Evolutionary conservation across 768 basidiomycete genomes (phyloP).

Genomic region (Exidia glandulosa): DNA sequence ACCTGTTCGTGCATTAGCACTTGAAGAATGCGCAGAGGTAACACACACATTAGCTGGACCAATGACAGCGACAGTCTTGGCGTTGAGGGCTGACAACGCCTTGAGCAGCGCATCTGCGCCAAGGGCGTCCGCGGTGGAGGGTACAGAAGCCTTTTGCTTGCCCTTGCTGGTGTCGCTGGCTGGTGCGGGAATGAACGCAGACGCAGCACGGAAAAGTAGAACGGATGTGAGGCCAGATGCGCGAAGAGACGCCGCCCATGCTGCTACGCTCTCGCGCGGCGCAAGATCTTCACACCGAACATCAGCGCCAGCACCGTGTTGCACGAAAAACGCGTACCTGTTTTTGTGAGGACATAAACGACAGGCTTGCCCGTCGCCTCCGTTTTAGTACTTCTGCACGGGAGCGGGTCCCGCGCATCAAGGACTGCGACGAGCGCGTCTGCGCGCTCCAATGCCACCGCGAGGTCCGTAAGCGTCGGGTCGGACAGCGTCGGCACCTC

Average conservation of each 20-base stretch:
- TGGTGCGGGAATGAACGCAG: constrained; percentile 46
- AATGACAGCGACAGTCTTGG: constrained; percentile 60
- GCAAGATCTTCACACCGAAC: constrained; percentile 48
- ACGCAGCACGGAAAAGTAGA: constrained; percentile 66
- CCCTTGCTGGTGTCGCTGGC: constrained; percentile 15
- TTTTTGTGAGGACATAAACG: constrained; percentile 74
- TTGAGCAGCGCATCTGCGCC: constrained; percentile 44
- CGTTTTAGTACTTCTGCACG: constrained; percentile 46
- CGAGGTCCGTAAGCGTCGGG: constrained; percentile 47
- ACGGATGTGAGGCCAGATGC: constrained; percentile 33
- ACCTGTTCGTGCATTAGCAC: constrained; percentile 27
- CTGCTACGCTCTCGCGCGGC: constrained; percentile 60
- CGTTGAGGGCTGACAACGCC: constrained; percentile 38
- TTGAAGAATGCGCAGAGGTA: background rate
- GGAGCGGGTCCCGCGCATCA: constrained; percentile 73
- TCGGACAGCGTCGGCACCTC: constrained; percentile 54
- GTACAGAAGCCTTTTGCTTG: constrained; percentile 39
- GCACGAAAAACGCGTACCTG: constrained; percentile 53
- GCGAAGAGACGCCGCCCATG: constrained; percentile 60
- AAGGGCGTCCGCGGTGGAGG: constrained; percentile 42
- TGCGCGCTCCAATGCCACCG: constrained; percentile 59
- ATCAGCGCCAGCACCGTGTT: background rate
- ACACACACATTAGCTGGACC: constrained; percentile 70
- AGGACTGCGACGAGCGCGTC: constrained; percentile 74
- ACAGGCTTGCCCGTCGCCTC: constrained; percentile 36